phyloP scores from a whole-genome alignment of 116 monocot genomes.

The Iris pallida region DNA sequence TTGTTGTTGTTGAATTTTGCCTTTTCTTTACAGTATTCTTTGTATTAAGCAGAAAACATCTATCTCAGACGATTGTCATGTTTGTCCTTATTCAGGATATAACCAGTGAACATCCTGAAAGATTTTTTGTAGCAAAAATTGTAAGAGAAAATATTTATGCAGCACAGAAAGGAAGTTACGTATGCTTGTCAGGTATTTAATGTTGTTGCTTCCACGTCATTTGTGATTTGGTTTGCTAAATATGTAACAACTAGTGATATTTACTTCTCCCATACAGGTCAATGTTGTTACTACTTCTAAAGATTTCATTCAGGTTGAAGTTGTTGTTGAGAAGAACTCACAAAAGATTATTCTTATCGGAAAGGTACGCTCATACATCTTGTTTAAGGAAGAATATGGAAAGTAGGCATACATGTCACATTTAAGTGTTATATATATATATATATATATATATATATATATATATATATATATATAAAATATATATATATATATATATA shows the following conservation, averaged over 20 bases:
- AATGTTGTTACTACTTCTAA: conserved; percentile 82
- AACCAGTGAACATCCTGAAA: conserved; percentile 94
- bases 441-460: too few relatives aligned
- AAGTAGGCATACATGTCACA: too few relatives aligned
- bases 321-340: conserved; percentile 75
- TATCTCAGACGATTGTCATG: too few relatives aligned
- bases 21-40: too few relatives aligned
- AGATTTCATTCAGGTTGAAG: conserved; percentile 78
- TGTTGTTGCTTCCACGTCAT: background rate
- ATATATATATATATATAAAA: too few relatives aligned
- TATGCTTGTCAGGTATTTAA: conserved; percentile 88
- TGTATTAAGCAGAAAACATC: too few relatives aligned
- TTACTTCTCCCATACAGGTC: conserved; percentile 39
- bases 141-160: conserved; percentile 91
- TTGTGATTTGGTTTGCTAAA: background rate
- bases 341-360: conserved; percentile 92
- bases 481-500: too few relatives aligned
- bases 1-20: too few relatives aligned
- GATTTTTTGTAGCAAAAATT: conserved; percentile 94
- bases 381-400: background rate
- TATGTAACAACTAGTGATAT: background rate
- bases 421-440: too few relatives aligned
- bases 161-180: conserved; percentile 87
- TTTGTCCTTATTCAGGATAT: conserved; percentile 56
- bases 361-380: conserved; percentile 36